Base-by-base conservation (phyloP, 78 protist species). In the Thecamonas trahens region DNA sequence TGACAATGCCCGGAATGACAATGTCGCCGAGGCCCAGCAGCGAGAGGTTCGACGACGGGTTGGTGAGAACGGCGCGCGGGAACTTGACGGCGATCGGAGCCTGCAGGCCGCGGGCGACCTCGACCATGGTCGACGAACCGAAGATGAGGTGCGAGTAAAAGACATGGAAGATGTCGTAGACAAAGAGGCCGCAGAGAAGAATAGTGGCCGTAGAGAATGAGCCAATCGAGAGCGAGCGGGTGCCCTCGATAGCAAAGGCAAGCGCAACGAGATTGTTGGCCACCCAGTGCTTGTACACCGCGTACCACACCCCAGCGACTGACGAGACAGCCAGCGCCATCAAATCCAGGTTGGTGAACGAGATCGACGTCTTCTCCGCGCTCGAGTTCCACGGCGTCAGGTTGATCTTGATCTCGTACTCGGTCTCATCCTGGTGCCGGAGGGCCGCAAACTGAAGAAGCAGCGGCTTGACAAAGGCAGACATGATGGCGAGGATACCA, bases 21-120 rank as follows among this genome's bases (percentile, higher is more conserved):
- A 94, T 94, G 70, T 94, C 98, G 24, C 97, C 98, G 5, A 94
- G 84, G 34, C 98, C 98, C 37, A 94, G 85, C 94, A 94, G 74
- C 15, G 97, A 64, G 77, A 81, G 82, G 39, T 79, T 59, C 24
- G 5, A 42, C 11, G 6, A 6, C 50, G n/a, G 74, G 45, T 40
- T 49, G n/a, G 79, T 82, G 17, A 78, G 54, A 3, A 86, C 24
- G 45, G 73, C 76, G 60, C 71, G 63, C 18, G 98, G 98, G 71
- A 80, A 87, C 31, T 91, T 14, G 13, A 94, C 24, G 65, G 91
- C 86, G 89, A 94, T 79, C 38, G 98, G 98, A 0, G 91, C 96
- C 22, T 94, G 93, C 54, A 94, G 67, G 22, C 76, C 67, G 67
- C 74, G 85, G 8, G 95, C 98, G 4, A 94, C 98, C 22, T 84